Evolutionary conservation across 2,329 filamentous ascomycete genomes (phyloP).

Genomic region (Sporothrix globosa): DNA sequence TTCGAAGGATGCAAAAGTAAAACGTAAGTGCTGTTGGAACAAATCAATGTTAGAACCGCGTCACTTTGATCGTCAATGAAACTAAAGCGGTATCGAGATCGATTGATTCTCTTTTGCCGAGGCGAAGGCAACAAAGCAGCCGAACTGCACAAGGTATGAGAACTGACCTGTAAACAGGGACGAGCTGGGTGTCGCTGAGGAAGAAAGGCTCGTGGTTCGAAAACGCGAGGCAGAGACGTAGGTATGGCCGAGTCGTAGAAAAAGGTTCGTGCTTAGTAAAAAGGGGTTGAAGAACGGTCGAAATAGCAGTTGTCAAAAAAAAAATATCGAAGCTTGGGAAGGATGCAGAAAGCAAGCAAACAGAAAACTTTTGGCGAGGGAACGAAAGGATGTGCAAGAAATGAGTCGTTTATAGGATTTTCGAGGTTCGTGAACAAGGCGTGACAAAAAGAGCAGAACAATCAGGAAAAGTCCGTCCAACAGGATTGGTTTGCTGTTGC

Average conservation of each 20-base stretch:
- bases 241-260: background rate
- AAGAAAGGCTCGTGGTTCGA: background rate
- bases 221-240: background rate
- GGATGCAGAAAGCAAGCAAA: background rate
- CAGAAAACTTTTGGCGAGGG: background rate
- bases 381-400: background rate
- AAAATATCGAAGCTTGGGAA: background rate
- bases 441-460: background rate
- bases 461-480: background rate
- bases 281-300: background rate
- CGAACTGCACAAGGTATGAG: background rate
- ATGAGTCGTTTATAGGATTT: background rate
- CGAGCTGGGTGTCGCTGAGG: conserved; percentile 16
- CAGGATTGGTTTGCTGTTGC: no score
- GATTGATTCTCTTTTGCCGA: no score
- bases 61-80: background rate
- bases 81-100: no score
- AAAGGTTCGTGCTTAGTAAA: background rate
- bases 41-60: background rate
- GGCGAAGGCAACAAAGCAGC: background rate
- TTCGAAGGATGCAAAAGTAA: background rate
- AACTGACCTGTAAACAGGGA: conserved; percentile 19
- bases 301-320: background rate
- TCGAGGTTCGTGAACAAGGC: background rate
- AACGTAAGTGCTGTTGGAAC: background rate